These are phyloP conservation scores for Claviceps fusiformis DNA, from an alignment of 2,329 filamentous ascomycete species.

Conservation along the genomic window DNA sequence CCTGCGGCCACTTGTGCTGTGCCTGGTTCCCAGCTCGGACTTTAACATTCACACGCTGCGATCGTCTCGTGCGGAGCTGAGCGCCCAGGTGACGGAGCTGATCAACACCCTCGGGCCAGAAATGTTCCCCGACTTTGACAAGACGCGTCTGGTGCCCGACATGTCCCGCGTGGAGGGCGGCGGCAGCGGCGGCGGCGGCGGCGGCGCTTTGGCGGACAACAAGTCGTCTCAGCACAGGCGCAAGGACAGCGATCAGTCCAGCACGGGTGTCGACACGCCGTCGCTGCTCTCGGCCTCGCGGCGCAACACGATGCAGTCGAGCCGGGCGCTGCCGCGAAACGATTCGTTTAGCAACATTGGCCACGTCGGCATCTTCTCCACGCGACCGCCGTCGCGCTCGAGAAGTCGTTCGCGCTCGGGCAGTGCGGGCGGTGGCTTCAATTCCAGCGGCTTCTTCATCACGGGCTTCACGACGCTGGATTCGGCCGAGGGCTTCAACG, in stretches of 20 bases:
- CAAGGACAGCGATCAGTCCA: constrained; percentile 37
- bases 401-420: constrained; percentile 57
- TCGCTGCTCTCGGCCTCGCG: constrained; percentile 25
- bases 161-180: constrained; percentile 27
- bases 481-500: constrained; percentile 59
- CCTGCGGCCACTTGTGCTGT: constrained; percentile 72
- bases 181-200: constrained; percentile 3
- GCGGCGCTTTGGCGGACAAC: constrained; percentile 13
- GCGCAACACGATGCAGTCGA: constrained; percentile 39
- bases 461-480: constrained; percentile 56
- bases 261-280: constrained; percentile 21
- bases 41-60: constrained; percentile 75
- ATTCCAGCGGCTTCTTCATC: constrained; percentile 49
- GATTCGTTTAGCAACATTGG: constrained; percentile 90
- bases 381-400: constrained; percentile 69
- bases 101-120: constrained; percentile 95
- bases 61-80: constrained; percentile 57
- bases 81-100: constrained; percentile 70
- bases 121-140: constrained; percentile 92
- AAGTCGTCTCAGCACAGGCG: constrained; percentile 15
- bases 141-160: constrained; percentile 53
- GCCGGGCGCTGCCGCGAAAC: constrained; percentile 57
- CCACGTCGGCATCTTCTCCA: constrained; percentile 79
- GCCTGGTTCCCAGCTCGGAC: constrained; percentile 68
- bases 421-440: constrained; percentile 50